phyloP scores from a whole-genome alignment of 163 green algal genomes.

The Scenedesmus sp. region DNA sequence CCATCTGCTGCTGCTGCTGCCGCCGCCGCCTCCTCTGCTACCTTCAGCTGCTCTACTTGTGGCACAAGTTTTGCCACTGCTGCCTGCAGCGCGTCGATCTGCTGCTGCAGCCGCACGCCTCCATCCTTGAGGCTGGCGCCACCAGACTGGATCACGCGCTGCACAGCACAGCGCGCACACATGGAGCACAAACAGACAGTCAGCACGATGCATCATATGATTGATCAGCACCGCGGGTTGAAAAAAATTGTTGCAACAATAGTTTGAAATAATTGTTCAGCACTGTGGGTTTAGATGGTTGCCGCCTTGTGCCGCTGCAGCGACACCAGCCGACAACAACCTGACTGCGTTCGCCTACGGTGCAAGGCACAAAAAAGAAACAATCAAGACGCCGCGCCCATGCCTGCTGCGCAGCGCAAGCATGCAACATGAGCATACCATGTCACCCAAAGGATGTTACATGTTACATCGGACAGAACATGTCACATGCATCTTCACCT shows the following conservation, averaged over 20 bases:
- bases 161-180: not conserved
- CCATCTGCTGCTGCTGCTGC: not conserved
- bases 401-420: too few species aligned
- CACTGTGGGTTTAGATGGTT: too few species aligned
- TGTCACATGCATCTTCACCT: not conserved
- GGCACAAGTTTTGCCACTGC: not conserved
- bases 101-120: conserved; percentile 38
- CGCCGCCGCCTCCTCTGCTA: not conserved
- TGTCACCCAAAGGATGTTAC: not conserved
- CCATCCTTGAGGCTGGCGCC: conserved; percentile 3
- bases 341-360: too few species aligned
- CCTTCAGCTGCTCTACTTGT: not conserved
- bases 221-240: too few species aligned
- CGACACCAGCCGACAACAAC: too few species aligned
- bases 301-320: too few species aligned
- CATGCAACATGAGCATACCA: not conserved
- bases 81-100: conserved; percentile 37
- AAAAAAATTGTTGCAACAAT: too few species aligned
- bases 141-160: conserved; percentile 15
- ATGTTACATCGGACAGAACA: not conserved
- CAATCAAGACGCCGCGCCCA: too few species aligned
- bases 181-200: not conserved
- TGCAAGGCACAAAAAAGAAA: too few species aligned
- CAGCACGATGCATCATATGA: too few species aligned
- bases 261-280: too few species aligned